Evolutionary conservation across 2,329 filamentous ascomycete genomes (phyloP).

Genomic region (Aspergillus japonicus): DNA sequence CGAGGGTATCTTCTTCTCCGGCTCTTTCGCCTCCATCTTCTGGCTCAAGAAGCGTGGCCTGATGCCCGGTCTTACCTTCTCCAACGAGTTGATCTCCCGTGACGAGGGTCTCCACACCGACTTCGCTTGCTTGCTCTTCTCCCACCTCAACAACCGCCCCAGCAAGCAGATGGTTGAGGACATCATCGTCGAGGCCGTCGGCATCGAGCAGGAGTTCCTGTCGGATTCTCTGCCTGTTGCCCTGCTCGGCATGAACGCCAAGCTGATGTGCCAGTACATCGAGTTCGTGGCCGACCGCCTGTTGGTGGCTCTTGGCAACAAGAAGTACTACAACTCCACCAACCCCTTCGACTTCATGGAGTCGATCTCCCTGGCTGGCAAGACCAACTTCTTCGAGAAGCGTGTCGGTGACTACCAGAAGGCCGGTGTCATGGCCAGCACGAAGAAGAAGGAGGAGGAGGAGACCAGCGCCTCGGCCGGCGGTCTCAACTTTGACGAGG

Average conservation of each 20-base stretch:
- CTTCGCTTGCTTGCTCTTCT: slow-evolving; percentile 96
- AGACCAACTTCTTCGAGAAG: slow-evolving; percentile 99
- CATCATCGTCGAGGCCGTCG: slow-evolving; percentile 91
- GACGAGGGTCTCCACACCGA: slow-evolving; percentile 99
- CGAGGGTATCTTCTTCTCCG: slow-evolving; percentile 99
- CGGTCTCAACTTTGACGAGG: slow-evolving; percentile 92
- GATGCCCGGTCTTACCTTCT: slow-evolving; percentile 98
- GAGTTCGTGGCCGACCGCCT: slow-evolving; percentile 98
- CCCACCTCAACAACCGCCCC: slow-evolving; percentile 91
- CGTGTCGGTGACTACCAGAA: slow-evolving; percentile 99
- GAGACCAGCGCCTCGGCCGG: slow-evolving; percentile 48
- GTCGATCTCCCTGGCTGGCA: slow-evolving; percentile 97
- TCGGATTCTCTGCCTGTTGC: slow-evolving; percentile 91
- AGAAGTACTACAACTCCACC: slow-evolving; percentile 85
- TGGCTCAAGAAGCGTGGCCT: slow-evolving; percentile 99
- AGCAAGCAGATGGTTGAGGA: slow-evolving; percentile 75
- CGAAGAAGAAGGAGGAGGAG: slow-evolving; percentile 64
- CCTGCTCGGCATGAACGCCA: slow-evolving; percentile 95
- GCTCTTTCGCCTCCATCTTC: slow-evolving; percentile 98
- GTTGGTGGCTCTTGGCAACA: slow-evolving; percentile 86
- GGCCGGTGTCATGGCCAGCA: slow-evolving; percentile 95
- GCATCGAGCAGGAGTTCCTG: slow-evolving; percentile 96
- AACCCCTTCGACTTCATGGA: slow-evolving; percentile 99
- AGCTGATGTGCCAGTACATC: slow-evolving; percentile 99
- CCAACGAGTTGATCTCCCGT: slow-evolving; percentile 99